Base-by-base conservation (phyloP, 2,329 filamentous ascomycete genomes). In the Coniochaeta pulveracea region DNA sequence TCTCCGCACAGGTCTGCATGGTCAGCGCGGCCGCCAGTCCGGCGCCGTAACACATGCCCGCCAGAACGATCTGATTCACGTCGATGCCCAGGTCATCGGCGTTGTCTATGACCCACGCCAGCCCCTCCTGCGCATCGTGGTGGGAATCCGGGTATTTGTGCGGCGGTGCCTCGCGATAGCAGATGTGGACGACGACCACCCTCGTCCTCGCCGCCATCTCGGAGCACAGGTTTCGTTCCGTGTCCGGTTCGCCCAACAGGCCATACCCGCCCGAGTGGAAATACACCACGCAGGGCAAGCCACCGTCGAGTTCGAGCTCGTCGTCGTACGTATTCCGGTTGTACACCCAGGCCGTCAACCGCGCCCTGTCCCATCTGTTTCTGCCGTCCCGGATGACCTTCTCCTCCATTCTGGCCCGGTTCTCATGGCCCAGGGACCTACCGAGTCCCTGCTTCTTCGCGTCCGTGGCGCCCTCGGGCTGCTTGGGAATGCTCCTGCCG, bases 161-260 rank as follows among this genome's bases (percentile, higher is more conserved):
- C 27, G 19, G 27, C 27, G 17, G 27, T 19, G 27, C 27, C 27
- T 30, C 16, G 17, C 27, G 27, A 19, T 30, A 30, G 27, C 27
- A 30, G 17, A 30, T 12, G 27, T 30, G 27, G 10, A 30, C 27
- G 16, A 30, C 27, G 10, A 30, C 27, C 5, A 30, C 27, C 27
- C 27, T 30, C 27, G 21, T 6, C 27, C 27, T 3, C 4, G 16
- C 6, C 17, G 27, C 27, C 16, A 30, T n/a, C 5, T 19, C 10
- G n/a, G 17, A 12, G 27, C 27, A 30, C 27, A 30, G 27, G 16
- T 19, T 10, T 19, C 15, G 16, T 19, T 30, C 27, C 27, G 27
- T 30, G 16, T 30, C 27, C 3, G 27, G 27, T 19, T 17, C 10
- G 27, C 27, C 27, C 17, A 30, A 30, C 27, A 19, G 17, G 27